These are phyloP conservation scores for Cladophialophora carrionii DNA, from an alignment of 2,329 filamentous ascomycete species.

Conservation along the genomic window DNA sequence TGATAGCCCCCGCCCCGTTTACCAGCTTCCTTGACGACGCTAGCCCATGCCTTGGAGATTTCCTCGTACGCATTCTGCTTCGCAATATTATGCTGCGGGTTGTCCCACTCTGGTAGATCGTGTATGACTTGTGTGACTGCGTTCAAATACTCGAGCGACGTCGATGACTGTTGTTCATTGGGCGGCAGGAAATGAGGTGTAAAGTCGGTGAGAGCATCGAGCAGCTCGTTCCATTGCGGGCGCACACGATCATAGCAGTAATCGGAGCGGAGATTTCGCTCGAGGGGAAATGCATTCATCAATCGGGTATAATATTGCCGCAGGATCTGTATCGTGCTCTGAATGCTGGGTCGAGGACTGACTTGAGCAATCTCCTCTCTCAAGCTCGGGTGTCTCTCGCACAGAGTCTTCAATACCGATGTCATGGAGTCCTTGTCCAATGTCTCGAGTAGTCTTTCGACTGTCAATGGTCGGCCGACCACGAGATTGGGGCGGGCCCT, in stretches of 20 bases:
- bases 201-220: slow-evolving; percentile 90
- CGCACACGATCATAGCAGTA: slow-evolving; percentile 94
- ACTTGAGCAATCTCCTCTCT: slow-evolving; percentile 79
- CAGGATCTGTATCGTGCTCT: slow-evolving; percentile 78
- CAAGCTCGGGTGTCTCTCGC: slow-evolving; percentile 84
- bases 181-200: slow-evolving; percentile 95
- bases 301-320: slow-evolving; percentile 78
- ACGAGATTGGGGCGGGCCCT: slow-evolving; percentile 67
- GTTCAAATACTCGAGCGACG: slow-evolving; percentile 85
- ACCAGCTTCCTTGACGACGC: slow-evolving; percentile 86
- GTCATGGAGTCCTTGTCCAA: slow-evolving; percentile 83
- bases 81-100: slow-evolving; percentile 82
- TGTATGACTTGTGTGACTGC: slow-evolving; percentile 89
- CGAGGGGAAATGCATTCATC: slow-evolving; percentile 78
- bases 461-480: slow-evolving; percentile 66
- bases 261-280: slow-evolving; percentile 81
- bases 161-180: slow-evolving; percentile 78
- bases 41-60: slow-evolving; percentile 87
- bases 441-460: slow-evolving; percentile 87
- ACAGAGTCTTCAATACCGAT: slow-evolving; percentile 84
- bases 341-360: slow-evolving; percentile 83
- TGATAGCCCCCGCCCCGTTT: slow-evolving; percentile 91
- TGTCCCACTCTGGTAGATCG: slow-evolving; percentile 86
- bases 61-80: slow-evolving; percentile 97
- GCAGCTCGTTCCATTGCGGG: slow-evolving; percentile 74